These are phyloP conservation scores for Malassezia psittaci DNA, from an alignment of 1,284 basidiomycete species.

Conservation along the genomic window DNA sequence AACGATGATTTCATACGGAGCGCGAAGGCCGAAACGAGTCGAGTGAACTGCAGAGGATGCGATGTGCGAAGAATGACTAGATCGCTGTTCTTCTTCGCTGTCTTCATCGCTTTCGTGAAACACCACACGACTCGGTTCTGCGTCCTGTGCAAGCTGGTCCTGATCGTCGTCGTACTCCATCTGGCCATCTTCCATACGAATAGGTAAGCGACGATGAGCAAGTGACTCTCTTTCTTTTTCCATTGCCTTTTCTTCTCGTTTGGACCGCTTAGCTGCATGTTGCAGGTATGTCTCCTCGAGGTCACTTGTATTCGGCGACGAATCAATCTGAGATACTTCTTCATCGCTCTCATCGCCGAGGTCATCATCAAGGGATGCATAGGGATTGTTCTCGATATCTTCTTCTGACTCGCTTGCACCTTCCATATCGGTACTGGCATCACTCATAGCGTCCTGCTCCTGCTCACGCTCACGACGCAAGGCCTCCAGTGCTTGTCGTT, in stretches of 20 bases:
- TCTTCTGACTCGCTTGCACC: conserved; percentile 60
- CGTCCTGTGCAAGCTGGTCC: conserved; percentile 13
- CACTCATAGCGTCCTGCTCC: conserved; percentile 56
- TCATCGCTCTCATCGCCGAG: background rate
- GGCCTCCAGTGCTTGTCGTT: conserved; percentile 10
- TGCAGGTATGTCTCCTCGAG: conserved; percentile 27
- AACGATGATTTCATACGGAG: conserved; percentile 32
- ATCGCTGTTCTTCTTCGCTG: background rate
- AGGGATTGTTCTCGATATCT: conserved; percentile 9
- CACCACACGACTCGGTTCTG: conserved; percentile 23
- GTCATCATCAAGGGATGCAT: background rate
- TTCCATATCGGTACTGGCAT: conserved; percentile 62
- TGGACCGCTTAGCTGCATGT: conserved; percentile 21
- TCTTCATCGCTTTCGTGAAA: conserved; percentile 15
- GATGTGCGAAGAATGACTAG: background rate
- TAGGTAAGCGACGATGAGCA: conserved; percentile 19
- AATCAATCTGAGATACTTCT: background rate
- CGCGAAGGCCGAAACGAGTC: conserved; percentile 29
- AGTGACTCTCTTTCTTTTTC: conserved; percentile 12
- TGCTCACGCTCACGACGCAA: background rate
- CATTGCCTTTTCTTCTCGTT: conserved; percentile 17
- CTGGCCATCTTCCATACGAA: conserved; percentile 9
- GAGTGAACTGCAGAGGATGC: conserved; percentile 25
- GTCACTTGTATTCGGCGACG: background rate
- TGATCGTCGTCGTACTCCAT: background rate